A percentile compares a stretch with the other conserved stretches of the same genome.
Conservation (phyloP, 1,139 yeast species). For the Hanseniaspora uvarum region DNA sequence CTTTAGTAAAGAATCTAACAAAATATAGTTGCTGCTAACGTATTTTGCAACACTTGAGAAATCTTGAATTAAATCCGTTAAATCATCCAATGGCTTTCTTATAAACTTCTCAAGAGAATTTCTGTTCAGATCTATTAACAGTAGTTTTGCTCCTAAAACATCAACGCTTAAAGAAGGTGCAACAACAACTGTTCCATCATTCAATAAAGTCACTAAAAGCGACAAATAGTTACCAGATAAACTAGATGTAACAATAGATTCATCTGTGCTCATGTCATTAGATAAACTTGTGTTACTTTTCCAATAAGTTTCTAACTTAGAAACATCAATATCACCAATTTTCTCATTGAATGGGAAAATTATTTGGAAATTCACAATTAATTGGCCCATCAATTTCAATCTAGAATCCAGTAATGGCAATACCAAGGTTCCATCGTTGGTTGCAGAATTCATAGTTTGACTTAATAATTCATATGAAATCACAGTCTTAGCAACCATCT, state of each 20-base stretch:
- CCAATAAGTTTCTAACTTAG: conserved; percentile 95
- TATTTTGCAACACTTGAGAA: conserved; percentile 18
- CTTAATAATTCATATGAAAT: conserved; percentile 52
- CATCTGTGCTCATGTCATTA: conserved; percentile 25
- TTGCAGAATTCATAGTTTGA: conserved; percentile 30
- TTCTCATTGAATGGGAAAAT: conserved; percentile 80
- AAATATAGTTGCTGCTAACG: conserved; percentile 43
- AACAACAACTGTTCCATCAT: conserved; percentile 79
- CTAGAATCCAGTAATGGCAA: conserved; percentile 77
- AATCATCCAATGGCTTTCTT: conserved; percentile 31
- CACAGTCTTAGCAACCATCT: conserved; percentile 79
- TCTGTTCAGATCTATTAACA: conserved; percentile 39
- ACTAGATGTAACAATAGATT: conserved; percentile 74
- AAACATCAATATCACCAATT: conserved; percentile 61
- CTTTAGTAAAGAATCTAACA: conserved; percentile 51
- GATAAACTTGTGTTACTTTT: conserved; percentile 53
- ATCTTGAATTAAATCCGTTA: conserved; percentile 24
- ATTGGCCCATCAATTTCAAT: conserved; percentile 70
- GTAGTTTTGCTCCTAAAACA: conserved; percentile 42
- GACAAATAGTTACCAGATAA: conserved; percentile 70
- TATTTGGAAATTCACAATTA: conserved; percentile 67
- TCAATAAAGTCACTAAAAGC: conserved; percentile 57
- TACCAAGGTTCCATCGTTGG: conserved; percentile 36
- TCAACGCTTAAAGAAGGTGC: conserved; percentile 62
- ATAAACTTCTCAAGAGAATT: conserved; percentile 30